Evolutionary conservation across 768 basidiomycete species (phyloP), one percentile per base, ranked within the genome.

Genomic region (Pulveroboletus ravenelii): DNA sequence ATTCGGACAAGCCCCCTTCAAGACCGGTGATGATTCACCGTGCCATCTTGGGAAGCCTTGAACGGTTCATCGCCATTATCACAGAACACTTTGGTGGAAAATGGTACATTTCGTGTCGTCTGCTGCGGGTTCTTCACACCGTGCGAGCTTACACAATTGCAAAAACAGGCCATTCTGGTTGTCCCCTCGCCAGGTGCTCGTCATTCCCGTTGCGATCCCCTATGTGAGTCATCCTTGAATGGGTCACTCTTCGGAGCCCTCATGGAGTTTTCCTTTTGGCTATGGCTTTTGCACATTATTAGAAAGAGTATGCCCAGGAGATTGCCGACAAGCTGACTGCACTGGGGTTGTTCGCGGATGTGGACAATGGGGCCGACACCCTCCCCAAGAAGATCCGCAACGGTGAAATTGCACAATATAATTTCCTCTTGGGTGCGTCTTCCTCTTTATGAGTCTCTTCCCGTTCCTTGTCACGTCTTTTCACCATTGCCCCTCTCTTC

Each of bases 21-120:
- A 74, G 93, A 39, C 96, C 96, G 12, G 96, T 98, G 61, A 98
- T 99, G 75, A 96, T 99, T 57, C 96, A 98, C 69, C 88, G 96
- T 54, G 95, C 96, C 1, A 93, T 98, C 65, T 65, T 98, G 52
- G 96, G 96, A 30, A 89, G 86, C 63, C 65, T 99, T 29, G 96
- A 99, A 70, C 78, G 96, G 1, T 98, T 98, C 74, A 91, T 96
- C 47, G 94, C 92, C 39, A 97, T 98, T 62, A 84, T 94, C 55
- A 97, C 93, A 3, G 96, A 99, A 67, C 93, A 97, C 64, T 94
- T 92, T 63, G 95, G 85, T 39, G 96, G 96, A 10, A 98, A 97
- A 74, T 99, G 96, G 95, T 90, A 59, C 32, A 81, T 54, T 3
- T 1, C 20, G 31, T 10, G 6, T 23, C 6, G 14, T 23, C 15